A percentile compares a stretch with the other conserved stretches of the same genome.
Conservation (phyloP, 2,329 filamentous ascomycete species). For the Phialophora tarda region DNA sequence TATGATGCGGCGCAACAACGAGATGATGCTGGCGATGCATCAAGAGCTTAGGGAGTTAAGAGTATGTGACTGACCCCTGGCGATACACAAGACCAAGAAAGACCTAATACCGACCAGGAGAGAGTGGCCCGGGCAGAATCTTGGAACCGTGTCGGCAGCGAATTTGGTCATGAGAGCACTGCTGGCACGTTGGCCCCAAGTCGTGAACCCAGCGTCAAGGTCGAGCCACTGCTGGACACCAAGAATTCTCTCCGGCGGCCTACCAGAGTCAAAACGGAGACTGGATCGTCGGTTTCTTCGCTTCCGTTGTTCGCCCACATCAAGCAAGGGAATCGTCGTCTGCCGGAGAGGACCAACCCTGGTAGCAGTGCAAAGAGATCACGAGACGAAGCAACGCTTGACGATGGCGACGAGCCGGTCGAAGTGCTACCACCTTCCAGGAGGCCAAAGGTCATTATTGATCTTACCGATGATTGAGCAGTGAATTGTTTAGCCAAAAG, state of each 20-base stretch:
- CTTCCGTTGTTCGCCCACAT: neutral
- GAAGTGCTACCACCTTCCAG: conserved; percentile 12
- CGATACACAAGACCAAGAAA: neutral
- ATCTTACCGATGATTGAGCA: conserved; percentile 25
- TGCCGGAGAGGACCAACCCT: neutral
- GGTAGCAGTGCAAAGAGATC: neutral
- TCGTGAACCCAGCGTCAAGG: neutral
- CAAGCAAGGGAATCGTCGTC: neutral
- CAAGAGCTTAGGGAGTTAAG: neutral
- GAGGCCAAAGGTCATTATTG: conserved; percentile 16
- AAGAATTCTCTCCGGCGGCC: neutral
- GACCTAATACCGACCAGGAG: conserved; percentile 5
- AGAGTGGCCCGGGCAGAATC: neutral
- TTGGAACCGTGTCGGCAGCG: neutral
- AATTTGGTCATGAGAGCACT: neutral
- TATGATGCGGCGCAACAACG: conserved; percentile 6
- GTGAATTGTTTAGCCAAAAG: neutral
- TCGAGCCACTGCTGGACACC: neutral
- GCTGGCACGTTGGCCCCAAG: neutral
- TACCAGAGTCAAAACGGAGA: neutral
- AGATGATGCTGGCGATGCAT: neutral
- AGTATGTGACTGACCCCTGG: neutral
- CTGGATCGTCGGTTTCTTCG: neutral
- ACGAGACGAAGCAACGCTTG: conserved; percentile 3
- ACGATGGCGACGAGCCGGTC: conserved; percentile 23